Evolutionary conservation across 306 rosid species (phyloP).

Genomic region (Pueraria montana): DNA sequence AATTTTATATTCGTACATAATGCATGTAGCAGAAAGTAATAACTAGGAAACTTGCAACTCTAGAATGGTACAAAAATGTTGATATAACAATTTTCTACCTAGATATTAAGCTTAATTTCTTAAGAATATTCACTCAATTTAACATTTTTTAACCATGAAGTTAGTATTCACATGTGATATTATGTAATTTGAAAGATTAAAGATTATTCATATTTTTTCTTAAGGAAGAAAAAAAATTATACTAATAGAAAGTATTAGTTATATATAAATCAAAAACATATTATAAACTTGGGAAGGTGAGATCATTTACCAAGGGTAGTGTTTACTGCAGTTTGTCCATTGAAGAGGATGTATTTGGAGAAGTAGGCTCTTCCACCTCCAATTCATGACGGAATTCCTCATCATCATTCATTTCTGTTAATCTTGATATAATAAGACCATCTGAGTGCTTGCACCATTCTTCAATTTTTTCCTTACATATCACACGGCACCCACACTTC

Average conservation of each 20-base stretch:
- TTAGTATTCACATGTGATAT: background rate
- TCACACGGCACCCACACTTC: conserved; percentile 30
- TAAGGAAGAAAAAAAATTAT: background rate
- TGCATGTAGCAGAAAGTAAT: background rate
- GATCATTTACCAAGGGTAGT: background rate
- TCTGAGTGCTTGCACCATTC: background rate
- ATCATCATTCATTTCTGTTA: background rate
- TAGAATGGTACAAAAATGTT: background rate
- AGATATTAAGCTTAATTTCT: background rate
- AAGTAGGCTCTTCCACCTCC: background rate
- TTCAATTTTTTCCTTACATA: conserved; percentile 31
- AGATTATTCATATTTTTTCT: background rate
- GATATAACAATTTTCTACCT: background rate
- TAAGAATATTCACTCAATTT: background rate
- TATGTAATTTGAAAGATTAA: background rate
- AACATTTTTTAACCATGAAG: background rate
- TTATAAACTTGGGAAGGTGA: background rate
- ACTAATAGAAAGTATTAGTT: background rate
- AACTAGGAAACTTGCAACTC: background rate
- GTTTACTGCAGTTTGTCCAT: background rate
- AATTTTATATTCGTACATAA: background rate
- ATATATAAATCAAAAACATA: too few species aligned
- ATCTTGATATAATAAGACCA: background rate
- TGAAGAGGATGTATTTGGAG: background rate
- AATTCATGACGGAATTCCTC: background rate